Base-by-base conservation (phyloP, 306 rosid genomes). In the Alnus glutinosa region DNA sequence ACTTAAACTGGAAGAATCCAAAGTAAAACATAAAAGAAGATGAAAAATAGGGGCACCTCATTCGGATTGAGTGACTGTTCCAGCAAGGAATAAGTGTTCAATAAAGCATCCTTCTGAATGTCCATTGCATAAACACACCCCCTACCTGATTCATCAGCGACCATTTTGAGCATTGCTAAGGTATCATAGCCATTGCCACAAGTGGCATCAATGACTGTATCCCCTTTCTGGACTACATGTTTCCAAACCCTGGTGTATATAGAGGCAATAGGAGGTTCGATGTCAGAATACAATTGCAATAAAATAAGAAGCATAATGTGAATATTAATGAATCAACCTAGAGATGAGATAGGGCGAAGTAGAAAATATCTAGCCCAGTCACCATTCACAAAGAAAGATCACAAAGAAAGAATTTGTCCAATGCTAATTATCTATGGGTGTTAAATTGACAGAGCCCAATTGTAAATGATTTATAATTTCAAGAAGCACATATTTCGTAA, bases 101-200 rank as follows among this genome's bases (percentile, higher is more conserved):
- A 89, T 59, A 94, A 82, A 78, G 97, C 97, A 75, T 83, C 97
- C 81, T 89, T 88, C 79, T 94, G 97, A 84, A 94, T 81, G 69
- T 89, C 98, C 71, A 88, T 84, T 9, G 90, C 97, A 75, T 89
- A 94, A 70, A 91, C 95, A 70, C 55, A 77, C 18, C 91, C 97
- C 44, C 77, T 37, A 23, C 78, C 86, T 7, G 90, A 88, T 80
- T 87, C 91, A 85, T 88, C 97, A 62, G 92, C 83, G 14, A 92
- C 97, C 93, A 94, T 86, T 86, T 86, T 85, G 75, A 88, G 85
- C 97, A 92, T 82, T 46, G 83, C 91, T 74, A 91, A 90, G 70
- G 98, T 89, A 82, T 94, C 97, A 83, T 82, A 83, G 59, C 97
- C 98, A 80, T 94, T 94, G 71, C 98, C 97, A 76, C 92, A 94